Base-by-base conservation (phyloP, 2,329 filamentous ascomycete genomes). In the Didymella exigua region DNA sequence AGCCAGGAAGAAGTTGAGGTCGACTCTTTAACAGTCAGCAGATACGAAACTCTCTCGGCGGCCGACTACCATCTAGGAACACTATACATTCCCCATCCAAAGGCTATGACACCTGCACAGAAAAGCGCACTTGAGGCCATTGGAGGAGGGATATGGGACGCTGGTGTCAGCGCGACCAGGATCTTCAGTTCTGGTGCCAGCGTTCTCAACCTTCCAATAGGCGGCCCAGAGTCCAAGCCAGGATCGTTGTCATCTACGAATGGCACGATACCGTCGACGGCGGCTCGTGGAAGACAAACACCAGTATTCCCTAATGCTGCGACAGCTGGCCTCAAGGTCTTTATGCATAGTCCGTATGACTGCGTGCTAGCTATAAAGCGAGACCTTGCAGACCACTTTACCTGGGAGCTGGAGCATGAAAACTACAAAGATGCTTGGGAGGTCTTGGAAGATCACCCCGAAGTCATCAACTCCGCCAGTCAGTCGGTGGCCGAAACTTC, bases 321-420 rank as follows among this genome's bases (percentile, higher is more conserved):
- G 5, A 81, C 82, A 9, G 79, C 82, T 31, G 87, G 87, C 6
- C 80, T 88, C 62, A 90, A 98, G 68, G 89, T 99, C 14, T 97
- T 97, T 71, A 91, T 99, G 34, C 92, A 96, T 68, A 97, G 92
- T 66, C 95, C 95, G 0, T 99, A 96, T 70, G 95, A 99, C 75
- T 98, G 93, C 67, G 89, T 98, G n/a, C 79, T 97, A 49, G 91
- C 91, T 0, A 91, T 95, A 2, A 93, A 93, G 71, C 84, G 95
- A 63, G 93, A 96, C 68, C 81, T 96, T 14, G 81, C 86, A 3
- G 95, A 99, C 75, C 92, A 96, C 68, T 79, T 98, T 19, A 79
- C 82, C 7, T 99, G 93, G 93, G 80, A 98, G 13, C 73, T 96
- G 24, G 89, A 93, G 54, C 90, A 88, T 58, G 84, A 90, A 47